phyloP scores from a whole-genome alignment of 768 basidiomycete genomes.

The Cyclocybe cylindracea region DNA sequence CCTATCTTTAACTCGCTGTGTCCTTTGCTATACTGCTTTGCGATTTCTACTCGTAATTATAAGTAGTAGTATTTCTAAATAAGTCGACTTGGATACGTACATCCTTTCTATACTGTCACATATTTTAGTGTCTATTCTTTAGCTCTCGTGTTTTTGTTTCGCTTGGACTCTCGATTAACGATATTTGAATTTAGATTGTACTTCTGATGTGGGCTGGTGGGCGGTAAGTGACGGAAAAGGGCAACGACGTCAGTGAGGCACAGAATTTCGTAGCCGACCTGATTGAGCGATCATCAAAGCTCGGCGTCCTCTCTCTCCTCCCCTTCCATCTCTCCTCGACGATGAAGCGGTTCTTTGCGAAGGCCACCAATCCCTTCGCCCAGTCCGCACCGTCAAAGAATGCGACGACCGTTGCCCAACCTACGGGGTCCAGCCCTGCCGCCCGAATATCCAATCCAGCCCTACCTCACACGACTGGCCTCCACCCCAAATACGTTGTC shows the following conservation, averaged over 20 bases:
- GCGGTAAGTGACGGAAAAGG: not conserved
- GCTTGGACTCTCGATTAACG: not conserved
- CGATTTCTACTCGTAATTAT: too few species aligned
- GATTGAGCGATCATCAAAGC: constrained; percentile 12
- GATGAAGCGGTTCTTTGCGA: constrained; percentile 47
- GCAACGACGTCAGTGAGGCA: constrained; percentile 15
- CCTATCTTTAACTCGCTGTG: not conserved
- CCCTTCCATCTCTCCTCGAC: constrained; percentile 2
- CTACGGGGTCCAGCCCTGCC: constrained; percentile 6
- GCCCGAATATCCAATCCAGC: constrained; percentile 4
- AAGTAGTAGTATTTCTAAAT: too few species aligned
- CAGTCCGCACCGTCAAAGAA: constrained; percentile 18
- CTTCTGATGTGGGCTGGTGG: not conserved
- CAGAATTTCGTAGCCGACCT: constrained; percentile 6
- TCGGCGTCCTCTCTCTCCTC: constrained; percentile 14
- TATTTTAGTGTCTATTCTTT: not conserved
- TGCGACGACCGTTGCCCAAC: constrained; percentile 1
- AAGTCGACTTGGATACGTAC: too few species aligned
- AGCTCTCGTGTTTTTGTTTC: not conserved
- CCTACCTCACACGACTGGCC: constrained; percentile 14
- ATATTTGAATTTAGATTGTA: not conserved
- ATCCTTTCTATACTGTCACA: not conserved
- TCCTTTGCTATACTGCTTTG: not conserved
- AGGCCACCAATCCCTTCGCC: constrained; percentile 36
- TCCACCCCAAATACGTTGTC: constrained; percentile 66